A percentile compares a stretch with the other conserved stretches of the same genome.
Evolutionary conservation across 139 green algal species (phyloP).

Genomic region (Helicosporidium sp.): DNA sequence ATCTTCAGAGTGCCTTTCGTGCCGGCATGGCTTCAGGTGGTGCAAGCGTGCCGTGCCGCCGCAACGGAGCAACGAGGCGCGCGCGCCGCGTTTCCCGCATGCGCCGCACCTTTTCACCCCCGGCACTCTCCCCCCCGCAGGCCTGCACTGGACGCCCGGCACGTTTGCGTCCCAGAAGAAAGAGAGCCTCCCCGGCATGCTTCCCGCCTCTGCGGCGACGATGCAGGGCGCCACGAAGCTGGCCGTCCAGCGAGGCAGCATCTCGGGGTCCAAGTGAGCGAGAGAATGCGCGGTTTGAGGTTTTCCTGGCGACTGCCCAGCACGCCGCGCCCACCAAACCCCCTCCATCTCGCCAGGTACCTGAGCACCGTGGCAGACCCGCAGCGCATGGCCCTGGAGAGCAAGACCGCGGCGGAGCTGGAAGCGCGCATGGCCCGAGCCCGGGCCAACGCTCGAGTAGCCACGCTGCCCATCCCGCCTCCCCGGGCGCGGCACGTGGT

Average conservation of each 20-base stretch:
- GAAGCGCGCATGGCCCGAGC: no score
- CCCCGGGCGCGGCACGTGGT: not conserved
- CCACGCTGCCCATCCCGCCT: conserved; percentile 2
- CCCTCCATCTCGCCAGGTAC: conserved; percentile 1
- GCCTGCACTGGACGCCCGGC: conserved; percentile 7
- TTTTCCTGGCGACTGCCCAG: not conserved
- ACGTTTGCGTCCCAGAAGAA: conserved; percentile 3
- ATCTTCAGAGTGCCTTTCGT: conserved; percentile 15
- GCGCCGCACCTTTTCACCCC: no score
- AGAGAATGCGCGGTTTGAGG: no score
- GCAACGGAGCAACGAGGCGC: no score
- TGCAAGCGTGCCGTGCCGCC: not conserved
- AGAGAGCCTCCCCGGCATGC: not conserved
- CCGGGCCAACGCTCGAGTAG: no score
- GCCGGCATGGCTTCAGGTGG: conserved; percentile 6
- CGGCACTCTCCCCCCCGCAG: conserved; percentile 1
- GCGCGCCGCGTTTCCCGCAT: no score
- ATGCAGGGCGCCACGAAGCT: conserved; percentile 3
- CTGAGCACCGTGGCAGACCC: conserved; percentile 13
- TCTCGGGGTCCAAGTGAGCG: conserved; percentile 3
- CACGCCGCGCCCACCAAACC: not conserved
- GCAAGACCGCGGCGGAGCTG: no score
- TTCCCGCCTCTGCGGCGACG: not conserved
- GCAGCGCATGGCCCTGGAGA: no score
- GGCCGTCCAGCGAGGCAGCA: conserved; percentile 5